Percentiles rank a stretch among this genome's conserved stretches.
Evolutionary conservation across 2,329 filamentous ascomycete genomes (phyloP).

Genomic region (Colletotrichum plurivorum): DNA sequence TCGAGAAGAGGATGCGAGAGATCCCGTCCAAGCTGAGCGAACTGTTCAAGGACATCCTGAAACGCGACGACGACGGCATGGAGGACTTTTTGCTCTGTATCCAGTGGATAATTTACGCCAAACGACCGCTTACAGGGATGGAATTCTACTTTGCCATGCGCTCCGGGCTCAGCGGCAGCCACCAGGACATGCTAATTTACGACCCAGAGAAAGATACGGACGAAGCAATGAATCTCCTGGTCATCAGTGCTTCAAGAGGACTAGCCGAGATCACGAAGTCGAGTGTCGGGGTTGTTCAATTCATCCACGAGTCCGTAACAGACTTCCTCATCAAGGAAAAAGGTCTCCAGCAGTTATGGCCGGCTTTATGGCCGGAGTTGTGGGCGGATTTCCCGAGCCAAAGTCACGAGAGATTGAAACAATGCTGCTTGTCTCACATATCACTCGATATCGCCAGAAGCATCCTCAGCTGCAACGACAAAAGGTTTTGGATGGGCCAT

Average conservation of each 20-base stretch:
- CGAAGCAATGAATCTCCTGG: conserved; percentile 49
- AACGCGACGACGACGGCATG: conserved; percentile 53
- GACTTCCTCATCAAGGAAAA: conserved; percentile 60
- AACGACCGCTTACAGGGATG: conserved; percentile 50
- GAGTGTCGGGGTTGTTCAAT: conserved; percentile 53
- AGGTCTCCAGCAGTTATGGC: conserved; percentile 49
- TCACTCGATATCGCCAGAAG: no score
- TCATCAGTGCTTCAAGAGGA: conserved; percentile 60
- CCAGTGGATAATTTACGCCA: conserved; percentile 60
- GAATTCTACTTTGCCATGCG: conserved; percentile 53
- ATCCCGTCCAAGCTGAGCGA: conserved; percentile 52
- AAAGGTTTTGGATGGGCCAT: no score
- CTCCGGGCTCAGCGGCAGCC: background rate
- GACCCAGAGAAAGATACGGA: conserved; percentile 42
- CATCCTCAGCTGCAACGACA: no score
- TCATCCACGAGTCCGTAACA: conserved; percentile 66
- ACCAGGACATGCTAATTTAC: conserved; percentile 38
- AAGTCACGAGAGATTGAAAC: background rate
- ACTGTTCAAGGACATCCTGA: conserved; percentile 59
- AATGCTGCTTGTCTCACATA: background rate
- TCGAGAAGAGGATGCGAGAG: conserved; percentile 51
- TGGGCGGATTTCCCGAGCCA: background rate
- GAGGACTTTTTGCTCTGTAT: conserved; percentile 55
- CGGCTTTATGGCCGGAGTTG: conserved; percentile 21
- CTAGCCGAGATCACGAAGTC: conserved; percentile 56